Evolutionary conservation across 176 grass and related monocot species (phyloP).

Genomic region (Oryza meyeriana): DNA sequence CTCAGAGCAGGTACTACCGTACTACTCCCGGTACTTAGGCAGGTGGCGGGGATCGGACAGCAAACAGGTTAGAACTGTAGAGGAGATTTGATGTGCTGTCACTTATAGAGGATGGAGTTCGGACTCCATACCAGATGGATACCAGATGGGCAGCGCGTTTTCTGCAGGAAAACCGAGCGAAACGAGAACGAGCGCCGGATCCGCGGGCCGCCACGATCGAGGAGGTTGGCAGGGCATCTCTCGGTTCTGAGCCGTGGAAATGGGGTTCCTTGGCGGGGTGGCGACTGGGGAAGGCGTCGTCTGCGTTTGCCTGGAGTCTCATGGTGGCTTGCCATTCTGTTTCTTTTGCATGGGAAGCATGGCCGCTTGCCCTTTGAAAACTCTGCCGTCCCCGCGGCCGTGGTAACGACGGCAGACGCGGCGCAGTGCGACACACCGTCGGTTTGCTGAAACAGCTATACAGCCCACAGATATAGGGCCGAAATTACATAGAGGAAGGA

Average conservation of each 20-base stretch:
- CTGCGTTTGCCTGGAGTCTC: neutral
- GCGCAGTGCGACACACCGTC: no score
- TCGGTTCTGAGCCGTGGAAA: conserved; percentile 1
- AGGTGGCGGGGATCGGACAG: neutral
- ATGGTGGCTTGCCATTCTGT: neutral
- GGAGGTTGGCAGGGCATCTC: conserved; percentile 18
- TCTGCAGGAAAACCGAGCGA: neutral
- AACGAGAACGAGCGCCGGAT: conserved; percentile 37
- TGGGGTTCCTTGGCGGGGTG: neutral
- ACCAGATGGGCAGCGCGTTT: neutral
- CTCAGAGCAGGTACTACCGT: neutral
- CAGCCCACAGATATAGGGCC: no score
- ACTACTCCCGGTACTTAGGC: neutral
- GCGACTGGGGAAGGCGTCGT: conserved; percentile 20
- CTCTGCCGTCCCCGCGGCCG: no score
- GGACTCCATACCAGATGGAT: neutral
- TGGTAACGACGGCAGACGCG: no score
- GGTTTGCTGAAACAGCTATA: no score
- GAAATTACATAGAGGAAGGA: no score
- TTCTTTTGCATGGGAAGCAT: neutral
- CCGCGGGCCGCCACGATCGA: conserved; percentile 19
- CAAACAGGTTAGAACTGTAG: no score
- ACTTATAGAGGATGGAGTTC: conserved; percentile 21
- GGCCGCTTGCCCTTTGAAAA: neutral
- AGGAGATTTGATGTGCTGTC: neutral